These are phyloP conservation scores for Magnaporthiopsis rhizophila DNA, from an alignment of 2,329 filamentous ascomycete genomes.

Conservation along the genomic window DNA sequence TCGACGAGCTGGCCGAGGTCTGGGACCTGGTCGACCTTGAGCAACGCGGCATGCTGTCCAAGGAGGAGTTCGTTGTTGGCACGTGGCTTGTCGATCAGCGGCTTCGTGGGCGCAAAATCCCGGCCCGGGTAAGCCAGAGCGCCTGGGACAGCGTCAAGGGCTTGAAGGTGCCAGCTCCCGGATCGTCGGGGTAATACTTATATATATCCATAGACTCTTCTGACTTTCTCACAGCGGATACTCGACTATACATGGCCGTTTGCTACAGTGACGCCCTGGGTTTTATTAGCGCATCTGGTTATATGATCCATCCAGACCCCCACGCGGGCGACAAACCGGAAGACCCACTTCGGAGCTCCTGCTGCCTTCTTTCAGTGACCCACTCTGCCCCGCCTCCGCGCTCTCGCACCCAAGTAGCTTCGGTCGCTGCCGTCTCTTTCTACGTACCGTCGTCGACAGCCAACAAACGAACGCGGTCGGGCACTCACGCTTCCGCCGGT, in stretches of 20 bases:
- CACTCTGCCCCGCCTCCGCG: not conserved
- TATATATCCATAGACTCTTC: not conserved
- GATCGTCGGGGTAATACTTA: not conserved
- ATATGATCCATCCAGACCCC: too few species aligned
- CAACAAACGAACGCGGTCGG: too few species aligned
- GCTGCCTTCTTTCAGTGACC: not conserved
- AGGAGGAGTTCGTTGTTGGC: conserved; percentile 73
- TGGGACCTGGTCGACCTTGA: conserved; percentile 65
- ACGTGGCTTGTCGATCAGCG: conserved; percentile 78
- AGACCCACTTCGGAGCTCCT: too few species aligned
- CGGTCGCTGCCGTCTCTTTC: not conserved
- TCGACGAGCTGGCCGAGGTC: conserved; percentile 63
- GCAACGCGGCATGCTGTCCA: conserved; percentile 46
- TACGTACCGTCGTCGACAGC: too few species aligned
- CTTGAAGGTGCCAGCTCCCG: conserved; percentile 26
- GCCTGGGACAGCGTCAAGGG: conserved; percentile 65
- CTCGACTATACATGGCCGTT: not conserved
- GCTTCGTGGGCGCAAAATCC: conserved; percentile 71
- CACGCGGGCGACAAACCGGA: too few species aligned
- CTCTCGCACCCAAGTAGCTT: not conserved
- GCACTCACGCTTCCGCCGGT: too few species aligned
- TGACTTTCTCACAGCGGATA: not conserved
- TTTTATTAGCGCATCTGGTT: too few species aligned
- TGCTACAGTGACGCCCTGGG: too few species aligned
- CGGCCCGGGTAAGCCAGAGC: conserved; percentile 60